phyloP scores from a whole-genome alignment of 2,329 filamentous ascomycete species.

The Pseudocercospora musae region DNA sequence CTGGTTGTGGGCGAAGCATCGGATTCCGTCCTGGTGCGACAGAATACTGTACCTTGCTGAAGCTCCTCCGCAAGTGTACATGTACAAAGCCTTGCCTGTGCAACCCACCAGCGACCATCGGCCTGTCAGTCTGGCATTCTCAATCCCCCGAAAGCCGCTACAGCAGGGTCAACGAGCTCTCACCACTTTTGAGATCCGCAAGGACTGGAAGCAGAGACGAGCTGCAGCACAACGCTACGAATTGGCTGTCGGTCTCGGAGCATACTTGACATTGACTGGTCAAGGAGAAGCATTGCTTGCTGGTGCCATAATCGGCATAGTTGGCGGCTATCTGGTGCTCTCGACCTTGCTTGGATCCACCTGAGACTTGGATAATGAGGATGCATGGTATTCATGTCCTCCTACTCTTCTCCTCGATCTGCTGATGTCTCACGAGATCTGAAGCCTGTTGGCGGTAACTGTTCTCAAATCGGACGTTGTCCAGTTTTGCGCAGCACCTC shows the following conservation, averaged over 20 bases:
- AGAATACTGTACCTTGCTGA: slow-evolving; percentile 69
- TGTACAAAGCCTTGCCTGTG: slow-evolving; percentile 73
- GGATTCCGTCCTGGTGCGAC: slow-evolving; percentile 93
- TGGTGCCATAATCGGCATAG: slow-evolving; percentile 31
- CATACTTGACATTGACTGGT: slow-evolving; percentile 52
- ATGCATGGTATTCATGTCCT: background rate
- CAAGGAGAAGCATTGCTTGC: slow-evolving; percentile 43
- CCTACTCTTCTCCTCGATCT: background rate
- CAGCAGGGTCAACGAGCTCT: slow-evolving; percentile 16
- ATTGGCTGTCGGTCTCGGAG: slow-evolving; percentile 55
- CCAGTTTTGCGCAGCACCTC: too few relatives aligned
- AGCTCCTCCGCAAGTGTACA: slow-evolving; percentile 45
- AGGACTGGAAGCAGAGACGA: slow-evolving; percentile 54
- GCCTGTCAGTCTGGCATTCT: slow-evolving; percentile 69
- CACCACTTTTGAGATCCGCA: slow-evolving; percentile 28
- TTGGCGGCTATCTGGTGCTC: slow-evolving; percentile 32
- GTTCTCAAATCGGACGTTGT: background rate
- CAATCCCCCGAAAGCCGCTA: slow-evolving; percentile 53
- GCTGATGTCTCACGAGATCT: background rate
- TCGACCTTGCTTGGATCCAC: slow-evolving; percentile 10
- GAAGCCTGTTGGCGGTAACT: background rate
- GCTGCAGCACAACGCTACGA: slow-evolving; percentile 57
- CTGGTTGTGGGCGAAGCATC: slow-evolving; percentile 66
- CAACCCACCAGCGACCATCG: slow-evolving; percentile 85
- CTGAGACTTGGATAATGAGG: background rate